phyloP scores from a whole-genome alignment of 805 yeast species.

The Scheffersomyces ergatensis region DNA sequence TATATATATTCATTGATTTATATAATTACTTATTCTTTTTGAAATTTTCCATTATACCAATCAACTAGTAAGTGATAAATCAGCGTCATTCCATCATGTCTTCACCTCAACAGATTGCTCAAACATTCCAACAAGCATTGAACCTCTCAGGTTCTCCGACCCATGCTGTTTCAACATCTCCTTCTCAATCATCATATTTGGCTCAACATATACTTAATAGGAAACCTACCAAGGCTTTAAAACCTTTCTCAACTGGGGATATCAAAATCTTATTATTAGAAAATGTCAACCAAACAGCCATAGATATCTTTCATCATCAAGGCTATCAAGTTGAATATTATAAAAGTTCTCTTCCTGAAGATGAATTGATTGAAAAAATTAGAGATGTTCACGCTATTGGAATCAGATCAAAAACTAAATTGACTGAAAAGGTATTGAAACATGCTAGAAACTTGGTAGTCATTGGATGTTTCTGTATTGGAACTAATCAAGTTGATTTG shows the following conservation, averaged over 20 bases:
- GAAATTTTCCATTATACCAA: too few relatives aligned
- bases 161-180: conserved; percentile 79
- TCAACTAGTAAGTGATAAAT: too few relatives aligned
- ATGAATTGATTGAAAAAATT: conserved; percentile 90
- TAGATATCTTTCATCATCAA: conserved; percentile 77
- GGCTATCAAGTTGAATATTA: conserved; percentile 97
- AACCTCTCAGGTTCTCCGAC: conserved; percentile 57
- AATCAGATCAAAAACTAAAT: conserved; percentile 93
- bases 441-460: conserved; percentile 88
- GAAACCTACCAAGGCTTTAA: conserved; percentile 67
- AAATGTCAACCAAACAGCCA: conserved; percentile 91
- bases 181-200: conserved; percentile 74
- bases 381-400: conserved; percentile 94
- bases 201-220: conserved; percentile 48
- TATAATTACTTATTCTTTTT: too few relatives aligned
- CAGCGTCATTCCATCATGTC: conserved; percentile 57
- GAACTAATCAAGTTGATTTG: conserved; percentile 96
- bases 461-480: conserved; percentile 98
- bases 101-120: conserved; percentile 65
- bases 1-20: too few relatives aligned
- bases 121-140: conserved; percentile 55
- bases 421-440: conserved; percentile 72
- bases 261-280: conserved; percentile 88
- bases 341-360: conserved; percentile 87
- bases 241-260: conserved; percentile 95